Evolutionary conservation across 2,329 filamentous ascomycete genomes (phyloP), one percentile per base, ranked within the genome.

Genomic region (Ceratocystis cacaofunesta): DNA sequence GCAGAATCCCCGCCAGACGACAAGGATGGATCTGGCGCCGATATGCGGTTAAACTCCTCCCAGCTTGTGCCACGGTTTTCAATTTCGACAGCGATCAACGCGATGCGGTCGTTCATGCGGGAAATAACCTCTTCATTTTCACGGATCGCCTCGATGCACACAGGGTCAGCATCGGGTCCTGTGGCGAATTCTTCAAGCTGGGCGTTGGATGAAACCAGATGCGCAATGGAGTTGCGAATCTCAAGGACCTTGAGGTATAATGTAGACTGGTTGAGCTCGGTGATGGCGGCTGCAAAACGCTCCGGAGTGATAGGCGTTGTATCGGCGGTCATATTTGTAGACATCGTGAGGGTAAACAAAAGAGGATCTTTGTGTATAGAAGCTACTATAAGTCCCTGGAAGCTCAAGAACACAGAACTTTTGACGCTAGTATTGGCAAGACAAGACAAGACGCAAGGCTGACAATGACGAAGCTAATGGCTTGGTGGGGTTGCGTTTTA

Each of bases 161-260:
- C 87, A 68, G 79, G 78, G 72, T 92, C 88, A 17, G 85, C 75
- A 17, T 67, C 69, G 32, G 65, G 67, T 2, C 68, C 66, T 15
- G 84, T 79, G 65, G 86, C 85, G 70, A 83, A 90, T 43, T 87
- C 86, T 65, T 80, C 78, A 67, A 91, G 84, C 73, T 91, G 84
- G 69, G 82, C 80, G 76, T 91, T 92, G 69, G 85, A 88, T 73
- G 85, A 85, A 71, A 86, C 82, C 30, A 92, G 84, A 74, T 92
- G 87, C 28, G 82, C 80, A 72, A 91, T 86, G 70, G 80, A 84
- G 80, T 90, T 91, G 73, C 83, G 84, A 68, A 92, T 80, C 74
- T 92, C 89, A 72, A 87, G 82, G 67, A 87, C 82, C 75, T 91
- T 91, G 74, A 87, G 79, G 75, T 88, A 85, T 5, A 92, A 84